These are phyloP conservation scores for Zanthoxylum bungeanum DNA, from an alignment of 345 rosid species.

Conservation along the genomic window DNA sequence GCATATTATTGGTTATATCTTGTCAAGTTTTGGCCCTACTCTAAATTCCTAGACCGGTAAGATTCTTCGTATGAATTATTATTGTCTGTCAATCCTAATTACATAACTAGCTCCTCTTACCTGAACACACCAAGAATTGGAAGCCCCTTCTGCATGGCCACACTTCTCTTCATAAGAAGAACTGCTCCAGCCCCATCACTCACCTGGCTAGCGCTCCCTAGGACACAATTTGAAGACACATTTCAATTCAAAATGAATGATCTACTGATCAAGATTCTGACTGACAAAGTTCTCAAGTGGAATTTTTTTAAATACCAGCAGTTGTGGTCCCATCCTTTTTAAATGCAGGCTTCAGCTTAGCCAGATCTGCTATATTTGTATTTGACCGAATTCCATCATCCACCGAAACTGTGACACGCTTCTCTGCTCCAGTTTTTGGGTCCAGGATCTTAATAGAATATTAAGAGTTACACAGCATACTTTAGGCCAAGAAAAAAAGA, in stretches of 20 bases:
- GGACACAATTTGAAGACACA: slow-evolving; percentile 10
- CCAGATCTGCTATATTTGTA: slow-evolving; percentile 57
- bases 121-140: slow-evolving; percentile 93
- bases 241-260: slow-evolving; percentile 3
- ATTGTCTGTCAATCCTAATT: neutral
- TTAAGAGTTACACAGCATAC: slow-evolving; percentile 13
- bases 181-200: slow-evolving; percentile 99
- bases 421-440: slow-evolving; percentile 78
- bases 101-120: slow-evolving; percentile 27
- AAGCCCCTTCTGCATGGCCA: slow-evolving; percentile 80
- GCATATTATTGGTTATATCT: neutral
- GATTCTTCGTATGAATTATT: no score
- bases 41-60: neutral
- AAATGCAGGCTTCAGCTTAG: slow-evolving; percentile 84
- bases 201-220: slow-evolving; percentile 95
- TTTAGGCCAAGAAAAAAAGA: neutral
- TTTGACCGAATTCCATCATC: slow-evolving; percentile 90
- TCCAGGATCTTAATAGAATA: slow-evolving; percentile 58
- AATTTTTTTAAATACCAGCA: slow-evolving; percentile 56
- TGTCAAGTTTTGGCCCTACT: neutral
- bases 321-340: slow-evolving; percentile 82
- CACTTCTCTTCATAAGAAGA: slow-evolving; percentile 83
- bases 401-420: slow-evolving; percentile 49
- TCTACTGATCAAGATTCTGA: slow-evolving; percentile 1
- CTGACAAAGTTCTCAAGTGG: neutral